Percentiles rank a stretch among this genome's conserved stretches.
phyloP scores from a whole-genome alignment of 2,329 filamentous ascomycete genomes.

The Alternaria sp. region DNA sequence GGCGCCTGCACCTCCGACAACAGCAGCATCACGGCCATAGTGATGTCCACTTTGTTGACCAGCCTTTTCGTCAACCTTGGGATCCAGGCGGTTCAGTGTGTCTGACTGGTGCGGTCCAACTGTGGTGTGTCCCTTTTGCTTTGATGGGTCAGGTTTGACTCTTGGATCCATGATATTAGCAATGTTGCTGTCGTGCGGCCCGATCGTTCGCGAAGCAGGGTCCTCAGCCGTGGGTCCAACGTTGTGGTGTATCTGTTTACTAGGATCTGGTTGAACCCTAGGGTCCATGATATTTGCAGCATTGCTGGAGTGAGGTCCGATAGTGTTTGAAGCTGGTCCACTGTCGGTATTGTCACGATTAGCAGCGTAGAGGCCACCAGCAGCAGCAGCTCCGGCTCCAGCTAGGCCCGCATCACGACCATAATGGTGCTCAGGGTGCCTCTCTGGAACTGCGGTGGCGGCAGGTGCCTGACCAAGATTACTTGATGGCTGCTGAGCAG shows the following conservation, averaged over 20 bases:
- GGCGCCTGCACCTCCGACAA: constrained; percentile 42
- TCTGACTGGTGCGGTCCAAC: constrained; percentile 39
- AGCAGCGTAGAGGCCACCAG: constrained; percentile 26
- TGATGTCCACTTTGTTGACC: constrained; percentile 28
- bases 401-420: constrained; percentile 31
- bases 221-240: constrained; percentile 31
- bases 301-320: constrained; percentile 46
- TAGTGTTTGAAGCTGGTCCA: constrained; percentile 31
- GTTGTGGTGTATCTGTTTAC: constrained; percentile 29
- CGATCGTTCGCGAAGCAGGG: constrained; percentile 38
- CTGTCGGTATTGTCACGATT: constrained; percentile 29
- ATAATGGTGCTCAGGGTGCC: constrained; percentile 35
- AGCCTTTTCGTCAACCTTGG: constrained; percentile 33
- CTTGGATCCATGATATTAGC: constrained; percentile 44
- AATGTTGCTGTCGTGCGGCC: constrained; percentile 43
- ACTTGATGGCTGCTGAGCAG: constrained; percentile 1
- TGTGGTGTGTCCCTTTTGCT: constrained; percentile 38
- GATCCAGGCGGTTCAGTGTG: constrained; percentile 37
- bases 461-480: not conserved
- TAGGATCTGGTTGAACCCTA: constrained; percentile 31
- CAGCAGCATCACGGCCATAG: constrained; percentile 36
- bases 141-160: constrained; percentile 40
- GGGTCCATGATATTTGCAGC: constrained; percentile 49
- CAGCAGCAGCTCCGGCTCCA: constrained; percentile 27
- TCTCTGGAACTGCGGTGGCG: not conserved